phyloP scores from a whole-genome alignment of 2,329 filamentous ascomycete genomes.

The Fonsecaea erecta region DNA sequence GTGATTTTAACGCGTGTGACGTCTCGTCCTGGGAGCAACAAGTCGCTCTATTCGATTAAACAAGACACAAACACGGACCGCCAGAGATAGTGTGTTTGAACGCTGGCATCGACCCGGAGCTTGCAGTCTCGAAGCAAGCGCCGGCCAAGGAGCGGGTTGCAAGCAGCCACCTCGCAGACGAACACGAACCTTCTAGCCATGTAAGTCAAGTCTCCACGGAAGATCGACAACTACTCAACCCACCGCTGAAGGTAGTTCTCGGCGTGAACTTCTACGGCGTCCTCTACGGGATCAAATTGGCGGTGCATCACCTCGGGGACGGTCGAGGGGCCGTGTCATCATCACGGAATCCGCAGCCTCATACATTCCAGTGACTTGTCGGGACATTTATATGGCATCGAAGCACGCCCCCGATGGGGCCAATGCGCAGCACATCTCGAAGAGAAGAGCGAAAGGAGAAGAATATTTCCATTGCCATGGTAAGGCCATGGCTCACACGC shows the following conservation, averaged over 20 bases:
- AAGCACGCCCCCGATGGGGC: constrained; percentile 12
- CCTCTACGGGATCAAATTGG: constrained; percentile 13
- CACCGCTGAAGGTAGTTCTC: constrained; percentile 4
- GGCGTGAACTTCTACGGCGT: constrained; percentile 19
- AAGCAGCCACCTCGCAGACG: constrained; percentile 7
- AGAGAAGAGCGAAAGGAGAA: constrained; percentile 5
- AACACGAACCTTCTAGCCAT: not conserved
- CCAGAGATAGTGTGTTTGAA: constrained; percentile 16
- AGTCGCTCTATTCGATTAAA: constrained; percentile 9
- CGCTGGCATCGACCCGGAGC: constrained; percentile 14
- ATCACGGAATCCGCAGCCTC: constrained; percentile 13
- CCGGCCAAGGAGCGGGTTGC: constrained; percentile 5
- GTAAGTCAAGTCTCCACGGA: not conserved
- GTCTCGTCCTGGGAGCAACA: constrained; percentile 15
- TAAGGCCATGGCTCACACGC: constrained; percentile 11
- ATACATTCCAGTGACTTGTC: constrained; percentile 1
- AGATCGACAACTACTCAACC: not conserved
- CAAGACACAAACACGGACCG: not conserved
- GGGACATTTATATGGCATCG: constrained; percentile 11
- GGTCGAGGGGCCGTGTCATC: constrained; percentile 5
- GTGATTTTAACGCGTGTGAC: constrained; percentile 7
- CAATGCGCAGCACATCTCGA: constrained; percentile 10
- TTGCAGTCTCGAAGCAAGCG: not conserved
- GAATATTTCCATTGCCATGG: constrained; percentile 7
- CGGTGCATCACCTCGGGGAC: constrained; percentile 3